Base-by-base conservation (phyloP, 2,329 filamentous ascomycete species). In the Phialocephala subalpina region DNA sequence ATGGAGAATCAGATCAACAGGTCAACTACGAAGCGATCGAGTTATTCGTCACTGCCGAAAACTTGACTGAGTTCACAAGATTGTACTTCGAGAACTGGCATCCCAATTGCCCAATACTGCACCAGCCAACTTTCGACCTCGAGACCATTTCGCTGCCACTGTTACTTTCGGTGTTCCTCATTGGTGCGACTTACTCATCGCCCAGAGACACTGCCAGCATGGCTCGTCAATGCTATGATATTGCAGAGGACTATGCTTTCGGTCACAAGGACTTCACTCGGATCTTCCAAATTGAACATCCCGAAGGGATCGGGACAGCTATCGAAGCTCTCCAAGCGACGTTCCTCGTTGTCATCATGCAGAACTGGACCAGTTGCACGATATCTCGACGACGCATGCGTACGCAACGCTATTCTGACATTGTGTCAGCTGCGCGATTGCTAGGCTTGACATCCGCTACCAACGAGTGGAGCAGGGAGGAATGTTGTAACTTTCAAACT, bases 41-140 rank as follows among this genome's bases (percentile, higher is more conserved):
- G 3, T 9, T 25, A 5, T n/a, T 52, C n/a, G 70, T 82, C 18
- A 81, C 78, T 0, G 77, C 78, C 0, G 70, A 73, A 1, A 78
- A 78, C 38, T 78, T 82, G 22, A 75, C 76, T 22, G 80, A 79
- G 60, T 82, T 79, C 64, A 70, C 79, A 8, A 70, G 72, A 3
- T 72, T 82, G 3, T 67, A 56, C 36, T 67, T 67, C 18, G 36
- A 62, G 3, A 38, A 65, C 25, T 60, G 58, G 58, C 57, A 67
- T 62, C 58, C 42, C 3, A 52, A 67, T 60, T 53, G 45, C 53
- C 52, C 63, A 20, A 52, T 67, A 9, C 16, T 67, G 14, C 66
- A 67, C 20, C 58, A 36, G 9, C 63, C 63, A 20, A 56, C 63
- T 25, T 67, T 63, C 40, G 52, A 67, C 49, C 18, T 53, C 14